A percentile compares a stretch with the other conserved stretches of the same genome.
Evolutionary conservation across 1,284 basidiomycete species (phyloP).

Genomic region (Moesziomyces parantarcticus): DNA sequence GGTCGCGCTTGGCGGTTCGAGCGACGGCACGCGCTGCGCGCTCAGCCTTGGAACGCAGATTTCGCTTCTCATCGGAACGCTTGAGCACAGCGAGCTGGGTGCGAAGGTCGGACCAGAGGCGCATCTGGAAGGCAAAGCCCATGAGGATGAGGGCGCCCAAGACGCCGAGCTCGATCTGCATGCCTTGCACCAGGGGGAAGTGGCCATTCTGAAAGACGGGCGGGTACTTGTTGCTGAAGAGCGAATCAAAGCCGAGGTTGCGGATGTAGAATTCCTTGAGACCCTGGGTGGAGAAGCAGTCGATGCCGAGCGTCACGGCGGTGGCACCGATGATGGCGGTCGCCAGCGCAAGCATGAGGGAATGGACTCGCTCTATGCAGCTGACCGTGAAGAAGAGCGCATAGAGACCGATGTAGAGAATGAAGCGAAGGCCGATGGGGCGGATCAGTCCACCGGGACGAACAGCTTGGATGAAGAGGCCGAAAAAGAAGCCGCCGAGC

Average conservation of each 20-base stretch:
- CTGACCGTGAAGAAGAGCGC: constrained; percentile 41
- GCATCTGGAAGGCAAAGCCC: constrained; percentile 89
- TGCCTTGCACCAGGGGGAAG: constrained; percentile 86
- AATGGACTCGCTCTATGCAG: constrained; percentile 52
- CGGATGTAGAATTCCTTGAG: constrained; percentile 96
- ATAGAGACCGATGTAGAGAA: constrained; percentile 79
- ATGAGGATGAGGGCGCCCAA: constrained; percentile 75
- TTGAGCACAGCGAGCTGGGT: constrained; percentile 81
- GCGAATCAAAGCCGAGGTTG: constrained; percentile 83
- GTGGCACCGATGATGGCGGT: constrained; percentile 90
- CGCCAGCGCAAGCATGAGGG: constrained; percentile 70
- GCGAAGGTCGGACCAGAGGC: constrained; percentile 74
- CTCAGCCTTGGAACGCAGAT: constrained; percentile 79
- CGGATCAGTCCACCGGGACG: constrained; percentile 82
- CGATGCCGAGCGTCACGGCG: constrained; percentile 89
- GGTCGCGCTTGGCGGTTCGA: constrained; percentile 76
- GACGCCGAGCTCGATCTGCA: constrained; percentile 92
- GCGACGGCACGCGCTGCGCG: constrained; percentile 80
- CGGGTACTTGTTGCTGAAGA: constrained; percentile 72
- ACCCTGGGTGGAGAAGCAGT: constrained; percentile 78
- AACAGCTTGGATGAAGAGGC: constrained; percentile 86
- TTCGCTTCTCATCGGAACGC: constrained; percentile 79
- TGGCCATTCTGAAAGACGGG: constrained; percentile 61
- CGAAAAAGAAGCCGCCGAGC: constrained; percentile 88
- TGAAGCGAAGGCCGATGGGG: constrained; percentile 82